phyloP scores from a whole-genome alignment of 2,329 filamentous ascomycete species.

The Hypoxylon sp. region DNA sequence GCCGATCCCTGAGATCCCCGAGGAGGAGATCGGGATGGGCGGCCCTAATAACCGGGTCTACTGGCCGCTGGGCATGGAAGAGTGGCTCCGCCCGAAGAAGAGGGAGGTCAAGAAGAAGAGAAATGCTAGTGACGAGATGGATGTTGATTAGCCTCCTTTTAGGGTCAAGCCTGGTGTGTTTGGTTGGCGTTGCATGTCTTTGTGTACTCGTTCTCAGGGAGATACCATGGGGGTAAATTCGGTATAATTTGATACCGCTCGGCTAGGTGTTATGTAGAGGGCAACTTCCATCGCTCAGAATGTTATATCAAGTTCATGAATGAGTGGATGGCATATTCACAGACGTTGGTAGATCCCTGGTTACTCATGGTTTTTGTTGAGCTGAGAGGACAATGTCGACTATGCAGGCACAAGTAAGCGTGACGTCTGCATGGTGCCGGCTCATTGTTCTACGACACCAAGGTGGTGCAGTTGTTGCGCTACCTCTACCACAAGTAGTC shows the following conservation, averaged over 20 bases:
- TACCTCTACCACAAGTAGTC: not conserved
- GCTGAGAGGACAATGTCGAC: not conserved
- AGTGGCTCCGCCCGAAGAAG: conserved; percentile 88
- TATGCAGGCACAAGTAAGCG: not conserved
- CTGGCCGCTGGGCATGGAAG: conserved; percentile 90
- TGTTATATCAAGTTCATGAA: not conserved
- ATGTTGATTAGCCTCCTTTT: conserved; percentile 48
- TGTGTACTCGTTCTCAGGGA: not conserved
- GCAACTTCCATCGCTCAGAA: not conserved
- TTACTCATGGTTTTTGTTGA: not conserved
- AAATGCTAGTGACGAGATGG: conserved; percentile 43
- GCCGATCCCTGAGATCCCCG: conserved; percentile 63
- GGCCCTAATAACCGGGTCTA: conserved; percentile 85
- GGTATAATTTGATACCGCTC: not conserved
- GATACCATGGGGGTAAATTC: conserved; percentile 17
- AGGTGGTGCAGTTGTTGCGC: not conserved
- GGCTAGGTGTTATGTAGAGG: not conserved
- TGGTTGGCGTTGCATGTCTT: conserved; percentile 1
- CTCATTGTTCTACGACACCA: conserved; percentile 2
- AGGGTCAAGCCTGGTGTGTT: conserved; percentile 3
- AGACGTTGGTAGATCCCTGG: not conserved
- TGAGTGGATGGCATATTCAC: not conserved
- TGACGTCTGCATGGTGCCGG: not conserved
- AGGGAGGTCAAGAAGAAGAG: conserved; percentile 70
- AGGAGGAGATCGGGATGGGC: conserved; percentile 86